Evolutionary conservation across 768 basidiomycete genomes (phyloP).

Genomic region (Pisolithus sp.): DNA sequence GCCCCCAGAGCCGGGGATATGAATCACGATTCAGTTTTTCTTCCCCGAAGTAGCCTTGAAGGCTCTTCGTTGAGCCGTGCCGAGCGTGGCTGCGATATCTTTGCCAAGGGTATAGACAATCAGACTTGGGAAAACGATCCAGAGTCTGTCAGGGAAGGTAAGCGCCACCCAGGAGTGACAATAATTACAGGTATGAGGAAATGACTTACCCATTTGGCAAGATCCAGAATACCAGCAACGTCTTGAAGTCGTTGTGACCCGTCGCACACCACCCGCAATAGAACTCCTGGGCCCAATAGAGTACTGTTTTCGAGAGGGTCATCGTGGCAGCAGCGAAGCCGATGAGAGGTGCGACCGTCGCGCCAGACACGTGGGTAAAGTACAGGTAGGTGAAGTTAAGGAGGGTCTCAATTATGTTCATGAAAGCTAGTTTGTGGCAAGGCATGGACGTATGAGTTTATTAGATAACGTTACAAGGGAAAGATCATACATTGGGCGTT

Average conservation of each 20-base stretch:
- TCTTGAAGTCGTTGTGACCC: slow-evolving; percentile 60
- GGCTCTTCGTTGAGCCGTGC: slow-evolving; percentile 18
- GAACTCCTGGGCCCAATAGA: slow-evolving; percentile 81
- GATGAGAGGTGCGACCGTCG: slow-evolving; percentile 63
- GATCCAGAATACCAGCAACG: slow-evolving; percentile 58
- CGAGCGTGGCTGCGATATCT: slow-evolving; percentile 49
- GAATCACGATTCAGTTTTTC: slow-evolving; percentile 1
- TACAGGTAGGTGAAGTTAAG: slow-evolving; percentile 74
- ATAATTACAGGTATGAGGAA: no score
- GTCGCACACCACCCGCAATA: slow-evolving; percentile 66
- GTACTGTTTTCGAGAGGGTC: slow-evolving; percentile 78
- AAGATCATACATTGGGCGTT: slow-evolving; percentile 69
- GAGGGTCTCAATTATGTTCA: slow-evolving; percentile 76
- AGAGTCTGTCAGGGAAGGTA: slow-evolving; percentile 41
- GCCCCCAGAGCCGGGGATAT: no score
- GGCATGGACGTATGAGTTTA: background rate
- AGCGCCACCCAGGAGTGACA: background rate
- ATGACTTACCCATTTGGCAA: slow-evolving; percentile 69
- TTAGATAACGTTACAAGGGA: background rate
- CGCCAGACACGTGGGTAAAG: slow-evolving; percentile 54
- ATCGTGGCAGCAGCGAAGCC: slow-evolving; percentile 69
- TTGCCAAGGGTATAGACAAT: slow-evolving; percentile 55
- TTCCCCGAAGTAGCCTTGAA: slow-evolving; percentile 30
- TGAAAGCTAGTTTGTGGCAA: slow-evolving; percentile 42
- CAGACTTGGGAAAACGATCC: slow-evolving; percentile 66